Percentiles rank a stretch among this genome's conserved stretches.
These are phyloP conservation scores for Solanum pennellii DNA, from an alignment of 257 asterid species.

Conservation along the genomic window DNA sequence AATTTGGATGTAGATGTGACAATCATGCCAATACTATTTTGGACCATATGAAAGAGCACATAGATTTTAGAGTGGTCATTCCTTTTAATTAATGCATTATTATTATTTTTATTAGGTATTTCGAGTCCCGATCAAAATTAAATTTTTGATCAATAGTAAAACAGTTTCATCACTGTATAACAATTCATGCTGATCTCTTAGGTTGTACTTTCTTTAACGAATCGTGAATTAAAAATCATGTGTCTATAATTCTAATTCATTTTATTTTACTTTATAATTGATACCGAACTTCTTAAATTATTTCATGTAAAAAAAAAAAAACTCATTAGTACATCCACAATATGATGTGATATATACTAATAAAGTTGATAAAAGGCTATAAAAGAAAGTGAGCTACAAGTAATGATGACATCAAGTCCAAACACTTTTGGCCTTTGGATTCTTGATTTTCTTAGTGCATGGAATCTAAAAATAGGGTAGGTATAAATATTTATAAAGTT, in stretches of 20 bases:
- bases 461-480: background rate
- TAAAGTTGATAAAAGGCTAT: background rate
- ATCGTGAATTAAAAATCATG: background rate
- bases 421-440: background rate
- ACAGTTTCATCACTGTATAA: no score
- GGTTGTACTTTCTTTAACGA: background rate
- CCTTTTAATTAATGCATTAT: background rate
- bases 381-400: background rate
- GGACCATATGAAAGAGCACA: background rate
- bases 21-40: background rate
- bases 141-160: fast-evolving
- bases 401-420: background rate
- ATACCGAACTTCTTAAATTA: background rate
- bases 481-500: background rate
- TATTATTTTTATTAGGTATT: fast-evolving
- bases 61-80: background rate
- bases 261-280: no score
- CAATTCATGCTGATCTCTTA: no score
- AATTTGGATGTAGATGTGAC: background rate
- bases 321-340: background rate
- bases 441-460: background rate
- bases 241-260: no score
- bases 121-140: fast-evolving
- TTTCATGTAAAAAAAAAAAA: background rate
- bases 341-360: background rate